A percentile compares a stretch with the other conserved stretches of the same genome.
phyloP scores from a whole-genome alignment of 2,329 filamentous ascomycete genomes.

The Fusarium citri region DNA sequence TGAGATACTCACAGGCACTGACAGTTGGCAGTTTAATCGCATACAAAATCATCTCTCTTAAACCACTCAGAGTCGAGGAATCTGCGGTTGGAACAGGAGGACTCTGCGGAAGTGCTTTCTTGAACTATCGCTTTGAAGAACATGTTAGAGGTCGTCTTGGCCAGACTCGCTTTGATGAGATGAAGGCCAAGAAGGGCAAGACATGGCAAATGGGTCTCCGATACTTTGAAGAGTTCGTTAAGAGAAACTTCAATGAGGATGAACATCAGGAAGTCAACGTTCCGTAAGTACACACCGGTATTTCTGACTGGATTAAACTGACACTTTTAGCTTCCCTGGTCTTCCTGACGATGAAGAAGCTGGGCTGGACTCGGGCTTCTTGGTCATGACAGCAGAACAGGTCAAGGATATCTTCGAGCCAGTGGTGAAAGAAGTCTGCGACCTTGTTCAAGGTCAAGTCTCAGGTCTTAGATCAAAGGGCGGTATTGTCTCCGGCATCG shows the following conservation, averaged over 20 bases:
- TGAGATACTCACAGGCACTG: conserved; percentile 10
- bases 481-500: conserved; percentile 76
- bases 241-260: conserved; percentile 84
- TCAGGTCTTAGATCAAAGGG: conserved; percentile 70
- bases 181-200: conserved; percentile 81
- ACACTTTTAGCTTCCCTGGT: conserved; percentile 70
- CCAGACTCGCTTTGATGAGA: conserved; percentile 74
- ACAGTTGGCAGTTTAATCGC: conserved; percentile 70
- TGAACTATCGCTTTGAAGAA: conserved; percentile 85
- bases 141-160: conserved; percentile 77
- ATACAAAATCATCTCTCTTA: conserved; percentile 81
- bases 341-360: conserved; percentile 80
- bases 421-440: conserved; percentile 76
- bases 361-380: conserved; percentile 79
- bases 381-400: conserved; percentile 76
- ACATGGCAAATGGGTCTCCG: conserved; percentile 83
- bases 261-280: conserved; percentile 82
- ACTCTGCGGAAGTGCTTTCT: conserved; percentile 80
- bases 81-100: conserved; percentile 83
- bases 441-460: conserved; percentile 75
- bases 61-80: conserved; percentile 79
- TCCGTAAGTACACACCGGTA: conserved; percentile 61
- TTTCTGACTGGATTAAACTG: background rate
- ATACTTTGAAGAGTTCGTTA: conserved; percentile 88
- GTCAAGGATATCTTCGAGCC: conserved; percentile 81